Base-by-base conservation (phyloP, 495 filamentous ascomycete genomes). In the Aspergillus cristatus region DNA sequence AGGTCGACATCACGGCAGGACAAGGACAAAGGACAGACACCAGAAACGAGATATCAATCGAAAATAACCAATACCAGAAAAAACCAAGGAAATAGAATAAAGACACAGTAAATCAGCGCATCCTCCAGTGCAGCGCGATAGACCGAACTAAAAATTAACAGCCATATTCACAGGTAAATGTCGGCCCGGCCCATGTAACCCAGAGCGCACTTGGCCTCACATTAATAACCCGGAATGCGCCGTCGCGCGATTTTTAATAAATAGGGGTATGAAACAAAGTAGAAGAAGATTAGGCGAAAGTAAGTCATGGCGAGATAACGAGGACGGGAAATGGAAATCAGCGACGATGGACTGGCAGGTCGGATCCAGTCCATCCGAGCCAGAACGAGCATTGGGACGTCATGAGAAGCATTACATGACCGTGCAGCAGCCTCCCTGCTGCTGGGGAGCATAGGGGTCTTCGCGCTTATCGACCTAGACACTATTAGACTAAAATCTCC, bases 391-490 rank as follows among this genome's bases (percentile, higher is more conserved):
- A 25, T 26, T 35, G 33, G 17, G 33, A 43, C 40, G 52, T 58
- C 62, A 56, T 63, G 48, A 57, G 44, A 33, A 30, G 46, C 58
- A 55, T 72, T 83, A 95, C 88, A 95, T 94, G 54, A 97, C 79
- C 41, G 82, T 72, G 68, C 93, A 98, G 77, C 91, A 98, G 47
- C 84, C 81, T 55, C 75, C 82, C 51, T 71, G 82, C 58, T 91
- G 85, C 67, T 87, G 91, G 43, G 89, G 89, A 41, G 90, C 88
- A 58, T 98, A 97, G 28, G 91, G 91, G 63, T 98, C 93, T 53
- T 96, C 91, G 51, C 80, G 77, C 71, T 84, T 89, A 52, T 90
- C 85, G 42, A 84, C 76, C 81, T 85, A 54, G 2, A 46, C 35
- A 31, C 34, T 24, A 24, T 30, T 30, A 30, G 28, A 4, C 4